Conservation (phyloP, 2,329 filamentous ascomycete genomes). For the Diplodia seriata region DNA sequence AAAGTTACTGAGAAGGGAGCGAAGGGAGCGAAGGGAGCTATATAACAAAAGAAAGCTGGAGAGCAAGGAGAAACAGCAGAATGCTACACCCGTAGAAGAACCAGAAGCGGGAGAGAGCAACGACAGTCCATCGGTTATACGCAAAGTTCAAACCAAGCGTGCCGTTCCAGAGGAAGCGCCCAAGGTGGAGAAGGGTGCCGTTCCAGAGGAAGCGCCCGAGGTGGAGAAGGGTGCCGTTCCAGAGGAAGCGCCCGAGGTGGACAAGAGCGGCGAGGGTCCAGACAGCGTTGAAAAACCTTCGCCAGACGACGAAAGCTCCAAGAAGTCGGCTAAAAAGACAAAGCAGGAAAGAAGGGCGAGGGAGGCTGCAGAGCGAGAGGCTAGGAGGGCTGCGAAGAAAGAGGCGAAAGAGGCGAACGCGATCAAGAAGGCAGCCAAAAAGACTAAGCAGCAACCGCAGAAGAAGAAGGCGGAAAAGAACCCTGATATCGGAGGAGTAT, state of each 20-base stretch:
- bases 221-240: neutral
- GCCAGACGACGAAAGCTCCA: neutral
- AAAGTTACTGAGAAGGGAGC: neutral
- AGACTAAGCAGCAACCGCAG: neutral
- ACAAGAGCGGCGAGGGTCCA: neutral
- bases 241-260: neutral
- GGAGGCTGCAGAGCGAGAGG: neutral
- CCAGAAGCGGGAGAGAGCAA: neutral
- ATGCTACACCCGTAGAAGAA: no score
- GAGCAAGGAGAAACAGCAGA: neutral
- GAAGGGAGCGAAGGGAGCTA: neutral
- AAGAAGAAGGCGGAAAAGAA: neutral
- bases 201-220: neutral
- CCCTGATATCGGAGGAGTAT: constrained; percentile 3
- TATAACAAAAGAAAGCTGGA: neutral
- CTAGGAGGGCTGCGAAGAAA: neutral
- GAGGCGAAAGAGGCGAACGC: neutral
- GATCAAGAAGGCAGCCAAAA: neutral
- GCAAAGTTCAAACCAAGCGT: neutral
- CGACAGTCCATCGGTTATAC: neutral
- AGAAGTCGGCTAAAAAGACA: neutral
- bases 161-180: neutral
- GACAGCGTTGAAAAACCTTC: neutral
- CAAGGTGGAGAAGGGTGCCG: neutral
- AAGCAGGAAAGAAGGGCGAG: no score